phyloP scores from a whole-genome alignment of 2,329 filamentous ascomycete species.

The Cercospora sp. region DNA sequence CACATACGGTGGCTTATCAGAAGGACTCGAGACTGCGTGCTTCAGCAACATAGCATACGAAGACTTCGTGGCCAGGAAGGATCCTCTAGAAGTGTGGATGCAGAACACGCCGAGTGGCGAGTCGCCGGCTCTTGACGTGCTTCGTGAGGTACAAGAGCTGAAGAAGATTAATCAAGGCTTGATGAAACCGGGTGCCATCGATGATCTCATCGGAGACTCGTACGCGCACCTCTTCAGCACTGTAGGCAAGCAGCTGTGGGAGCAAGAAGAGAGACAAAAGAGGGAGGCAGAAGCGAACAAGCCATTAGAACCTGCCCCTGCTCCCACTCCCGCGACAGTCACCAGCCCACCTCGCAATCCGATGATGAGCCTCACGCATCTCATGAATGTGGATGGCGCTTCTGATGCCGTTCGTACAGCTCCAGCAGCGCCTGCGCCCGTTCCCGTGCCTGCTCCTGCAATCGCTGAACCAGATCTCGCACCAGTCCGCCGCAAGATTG shows the following conservation, averaged over 20 bases:
- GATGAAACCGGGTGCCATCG: conserved; percentile 81
- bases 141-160: conserved; percentile 67
- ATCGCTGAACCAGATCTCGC: conserved; percentile 16
- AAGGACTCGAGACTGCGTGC: conserved; percentile 63
- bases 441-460: conserved; percentile 15
- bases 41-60: conserved; percentile 66
- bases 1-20: conserved; percentile 56
- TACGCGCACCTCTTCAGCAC: conserved; percentile 76
- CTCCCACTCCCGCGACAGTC: conserved; percentile 1
- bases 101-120: conserved; percentile 51
- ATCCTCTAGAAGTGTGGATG: conserved; percentile 61
- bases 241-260: conserved; percentile 61
- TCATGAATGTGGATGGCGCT: conserved; percentile 40
- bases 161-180: conserved; percentile 81
- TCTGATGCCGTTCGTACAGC: conserved; percentile 19
- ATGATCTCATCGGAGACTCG: conserved; percentile 89
- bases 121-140: conserved; percentile 58
- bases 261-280: conserved; percentile 40
- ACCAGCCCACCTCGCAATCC: conserved; percentile 33
- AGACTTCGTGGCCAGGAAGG: conserved; percentile 62
- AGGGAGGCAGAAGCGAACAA: conserved; percentile 33
- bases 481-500: conserved; percentile 52
- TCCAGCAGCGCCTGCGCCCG: neutral
- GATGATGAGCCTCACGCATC: conserved; percentile 38
- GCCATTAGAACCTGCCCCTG: conserved; percentile 20